These are phyloP conservation scores for Phoma sp. DNA, from an alignment of 2,329 filamentous ascomycete genomes.

Conservation along the genomic window DNA sequence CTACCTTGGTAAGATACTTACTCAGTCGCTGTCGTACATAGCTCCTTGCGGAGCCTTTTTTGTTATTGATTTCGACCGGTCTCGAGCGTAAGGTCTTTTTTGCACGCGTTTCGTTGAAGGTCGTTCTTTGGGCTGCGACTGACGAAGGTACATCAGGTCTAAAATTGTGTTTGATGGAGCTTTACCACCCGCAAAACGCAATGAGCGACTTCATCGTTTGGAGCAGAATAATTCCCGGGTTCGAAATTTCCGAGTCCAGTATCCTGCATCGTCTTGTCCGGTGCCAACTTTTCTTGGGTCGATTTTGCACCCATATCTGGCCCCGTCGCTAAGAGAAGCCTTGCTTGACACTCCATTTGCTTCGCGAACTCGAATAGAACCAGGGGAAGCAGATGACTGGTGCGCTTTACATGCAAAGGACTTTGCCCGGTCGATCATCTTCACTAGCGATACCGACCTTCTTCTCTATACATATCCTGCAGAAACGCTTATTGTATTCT, in stretches of 20 bases:
- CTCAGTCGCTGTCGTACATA: slow-evolving; percentile 17
- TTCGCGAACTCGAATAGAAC: slow-evolving; percentile 64
- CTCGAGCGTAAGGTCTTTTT: too few relatives aligned
- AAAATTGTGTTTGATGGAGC: slow-evolving; percentile 87
- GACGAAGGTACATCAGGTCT: slow-evolving; percentile 35
- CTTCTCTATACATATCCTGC: slow-evolving; percentile 73
- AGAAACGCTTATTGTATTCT: slow-evolving; percentile 68
- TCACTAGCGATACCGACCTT: slow-evolving; percentile 90
- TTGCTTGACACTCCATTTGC: slow-evolving; percentile 57
- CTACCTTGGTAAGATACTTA: slow-evolving; percentile 11
- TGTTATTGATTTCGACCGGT: too few relatives aligned
- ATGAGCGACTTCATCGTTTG: slow-evolving; percentile 66
- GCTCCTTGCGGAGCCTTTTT: background rate
- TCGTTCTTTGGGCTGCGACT: background rate
- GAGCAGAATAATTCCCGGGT: slow-evolving; percentile 64
- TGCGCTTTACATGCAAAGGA: slow-evolving; percentile 71
- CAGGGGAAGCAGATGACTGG: slow-evolving; percentile 83
- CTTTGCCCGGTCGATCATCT: slow-evolving; percentile 63
- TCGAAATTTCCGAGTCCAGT: slow-evolving; percentile 53
- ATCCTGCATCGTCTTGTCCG: slow-evolving; percentile 33
- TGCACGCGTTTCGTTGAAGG: too few relatives aligned
- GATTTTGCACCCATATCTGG: slow-evolving; percentile 70
- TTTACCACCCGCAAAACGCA: slow-evolving; percentile 70
- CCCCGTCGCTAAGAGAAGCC: slow-evolving; percentile 76
- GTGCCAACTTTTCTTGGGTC: slow-evolving; percentile 35